Evolutionary conservation across 768 basidiomycete species (phyloP).

Genomic region (Candolleomyces aberdarensis): DNA sequence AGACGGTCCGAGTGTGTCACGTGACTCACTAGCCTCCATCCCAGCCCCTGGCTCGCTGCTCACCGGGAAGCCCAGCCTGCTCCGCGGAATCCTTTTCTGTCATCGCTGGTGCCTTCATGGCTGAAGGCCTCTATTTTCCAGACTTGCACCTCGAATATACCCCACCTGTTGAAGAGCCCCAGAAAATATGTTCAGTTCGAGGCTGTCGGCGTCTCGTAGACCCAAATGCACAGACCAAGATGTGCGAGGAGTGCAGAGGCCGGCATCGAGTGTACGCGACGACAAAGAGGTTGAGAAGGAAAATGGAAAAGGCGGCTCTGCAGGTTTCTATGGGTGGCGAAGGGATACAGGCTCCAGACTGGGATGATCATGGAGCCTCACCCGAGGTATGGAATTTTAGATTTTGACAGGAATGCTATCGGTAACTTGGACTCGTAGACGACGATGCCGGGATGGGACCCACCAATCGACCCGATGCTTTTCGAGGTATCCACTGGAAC

Average conservation of each 20-base stretch:
- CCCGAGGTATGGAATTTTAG: too few species aligned
- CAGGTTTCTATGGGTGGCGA: not conserved
- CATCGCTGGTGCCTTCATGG: not conserved
- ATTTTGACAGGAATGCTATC: too few species aligned
- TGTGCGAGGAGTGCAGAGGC: constrained; percentile 51
- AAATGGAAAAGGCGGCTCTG: constrained; percentile 45
- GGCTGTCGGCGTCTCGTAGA: constrained; percentile 36
- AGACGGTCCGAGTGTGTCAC: too few species aligned
- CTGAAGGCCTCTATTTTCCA: not conserved
- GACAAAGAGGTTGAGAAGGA: constrained; percentile 48
- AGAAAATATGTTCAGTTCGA: constrained; percentile 40
- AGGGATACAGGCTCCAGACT: too few species aligned
- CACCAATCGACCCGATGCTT: constrained; percentile 1
- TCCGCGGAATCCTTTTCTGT: not conserved
- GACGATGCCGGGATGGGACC: not conserved
- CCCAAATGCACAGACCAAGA: constrained; percentile 33
- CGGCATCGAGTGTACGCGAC: constrained; percentile 50
- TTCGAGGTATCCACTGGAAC: not conserved
- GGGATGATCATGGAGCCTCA: too few species aligned
- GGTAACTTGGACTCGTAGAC: too few species aligned
- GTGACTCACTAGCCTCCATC: not conserved
- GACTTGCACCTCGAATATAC: not conserved
- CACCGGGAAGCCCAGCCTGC: not conserved
- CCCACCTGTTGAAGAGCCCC: not conserved
- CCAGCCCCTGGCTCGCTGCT: not conserved